Conservation (phyloP, 768 basidiomycete species). For the Rhodotorula sphaerocarpa region DNA sequence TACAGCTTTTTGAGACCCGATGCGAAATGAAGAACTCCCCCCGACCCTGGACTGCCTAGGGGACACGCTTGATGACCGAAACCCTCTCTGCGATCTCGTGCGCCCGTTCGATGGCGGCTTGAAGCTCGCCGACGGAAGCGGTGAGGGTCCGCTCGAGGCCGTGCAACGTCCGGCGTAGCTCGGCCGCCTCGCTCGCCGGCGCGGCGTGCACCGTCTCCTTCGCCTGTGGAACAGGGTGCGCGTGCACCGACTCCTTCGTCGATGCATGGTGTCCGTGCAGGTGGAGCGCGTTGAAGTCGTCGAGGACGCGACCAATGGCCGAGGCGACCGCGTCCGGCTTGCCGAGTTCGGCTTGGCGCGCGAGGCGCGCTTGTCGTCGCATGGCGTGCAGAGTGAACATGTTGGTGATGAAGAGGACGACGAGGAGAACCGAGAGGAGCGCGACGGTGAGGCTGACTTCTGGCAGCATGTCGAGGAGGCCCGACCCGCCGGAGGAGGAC, state of each 20-base stretch:
- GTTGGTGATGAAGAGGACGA: conserved; percentile 64
- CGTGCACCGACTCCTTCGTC: neutral
- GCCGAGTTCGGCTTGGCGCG: conserved; percentile 7
- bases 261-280: neutral
- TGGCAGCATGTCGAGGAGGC: conserved; percentile 17
- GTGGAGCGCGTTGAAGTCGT: conserved; percentile 20
- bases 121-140: neutral
- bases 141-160: conserved; percentile 8
- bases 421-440: conserved; percentile 64
- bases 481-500: neutral
- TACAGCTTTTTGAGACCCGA: too few relatives aligned
- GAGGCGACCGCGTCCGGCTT: conserved; percentile 18
- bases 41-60: too few relatives aligned
- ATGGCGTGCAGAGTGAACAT: conserved; percentile 53
- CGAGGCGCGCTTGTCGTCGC: conserved; percentile 11
- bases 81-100: neutral
- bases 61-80: too few relatives aligned
- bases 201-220: neutral
- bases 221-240: too few relatives aligned
- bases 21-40: too few relatives aligned
- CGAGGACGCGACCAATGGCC: conserved; percentile 17
- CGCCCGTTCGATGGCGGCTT: neutral
- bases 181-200: neutral
- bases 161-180: neutral
- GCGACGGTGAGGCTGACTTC: conserved; percentile 44